Base-by-base conservation (phyloP, 768 basidiomycete genomes). In the Russula earlei region DNA sequence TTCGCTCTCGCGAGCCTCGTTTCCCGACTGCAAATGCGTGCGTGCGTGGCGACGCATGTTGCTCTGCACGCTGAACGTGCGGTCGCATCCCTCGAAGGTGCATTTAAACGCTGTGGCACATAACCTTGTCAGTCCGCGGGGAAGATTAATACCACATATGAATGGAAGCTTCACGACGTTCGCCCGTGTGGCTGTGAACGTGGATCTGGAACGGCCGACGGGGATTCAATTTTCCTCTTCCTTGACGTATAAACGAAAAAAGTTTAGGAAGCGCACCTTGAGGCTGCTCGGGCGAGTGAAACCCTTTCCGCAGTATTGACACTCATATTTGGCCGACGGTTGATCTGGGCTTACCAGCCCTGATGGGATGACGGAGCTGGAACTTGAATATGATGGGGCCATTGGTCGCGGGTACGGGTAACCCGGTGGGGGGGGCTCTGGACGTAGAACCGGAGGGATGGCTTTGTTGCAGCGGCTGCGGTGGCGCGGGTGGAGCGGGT, bases 41-140 rank as follows among this genome's bases (percentile, higher is more conserved):
- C 87, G 82, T 56, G 87, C 82, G 68, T 91, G 88, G 55, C 88
- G 77, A 59, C 88, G 84, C 88, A 91, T 91, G 72, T 91, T 91
- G 69, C 86, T 89, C 66, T 89, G 80, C 48, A 90, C 88, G 65
- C 86, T 88, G 70, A 91, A 91, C 66, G 83, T 82, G 42, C 87
- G 83, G 7, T 84, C 84, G 70, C 88, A 91, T 56, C 79, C 79
- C 60, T 83, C 79, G 50, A 81, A 78, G 17, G 87, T 82, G 67
- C 88, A 91, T 42, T 77, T 72, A 69, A 85, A 89, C 9, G 88
- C 88, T 90, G 67, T 55, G 55, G 45, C 45, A 50, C 14, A 17
- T 3, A 14, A 15, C 17, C 55, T 61, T 17, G 42, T 42, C 40
- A 60, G 31, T 41, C 20, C 44, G 45, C 48, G 55, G 54, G 55